Percentiles rank a stretch among this genome's conserved stretches.
phyloP scores from a whole-genome alignment of 441 rosid species.

The Corymbia citriodora region DNA sequence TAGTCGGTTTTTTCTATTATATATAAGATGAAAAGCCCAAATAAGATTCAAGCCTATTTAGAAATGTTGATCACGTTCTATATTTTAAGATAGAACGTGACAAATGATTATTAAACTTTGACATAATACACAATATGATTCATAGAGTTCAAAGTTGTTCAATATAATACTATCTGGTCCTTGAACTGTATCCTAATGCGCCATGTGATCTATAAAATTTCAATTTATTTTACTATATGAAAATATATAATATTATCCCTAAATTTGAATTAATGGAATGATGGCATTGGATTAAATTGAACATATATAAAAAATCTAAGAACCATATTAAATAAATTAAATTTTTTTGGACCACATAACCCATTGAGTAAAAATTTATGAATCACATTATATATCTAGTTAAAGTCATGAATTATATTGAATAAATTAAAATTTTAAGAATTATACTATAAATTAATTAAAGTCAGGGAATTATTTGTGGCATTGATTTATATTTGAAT shows the following conservation, averaged over 20 bases:
- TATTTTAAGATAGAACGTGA: background rate
- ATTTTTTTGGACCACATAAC: too few species aligned
- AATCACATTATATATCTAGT: too few species aligned
- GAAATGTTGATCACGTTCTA: background rate
- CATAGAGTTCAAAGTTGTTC: accelerated
- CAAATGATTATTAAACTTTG: accelerated
- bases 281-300: background rate
- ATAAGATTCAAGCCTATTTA: background rate
- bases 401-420: accelerated
- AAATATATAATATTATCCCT: background rate
- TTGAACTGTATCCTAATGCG: accelerated
- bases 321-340: accelerated
- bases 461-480: accelerated
- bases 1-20: background rate
- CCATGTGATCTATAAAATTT: accelerated
- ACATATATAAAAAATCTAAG: accelerated
- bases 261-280: background rate
- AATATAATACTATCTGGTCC: too few species aligned
- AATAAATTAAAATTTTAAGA: background rate
- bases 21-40: background rate
- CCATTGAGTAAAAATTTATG: too few species aligned
- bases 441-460: background rate
- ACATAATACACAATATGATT: accelerated
- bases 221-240: background rate
- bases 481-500: background rate